These are phyloP conservation scores for Mortierella sp. DNA, from an alignment of 371 early-diverging fungal genomes.

Conservation along the genomic window DNA sequence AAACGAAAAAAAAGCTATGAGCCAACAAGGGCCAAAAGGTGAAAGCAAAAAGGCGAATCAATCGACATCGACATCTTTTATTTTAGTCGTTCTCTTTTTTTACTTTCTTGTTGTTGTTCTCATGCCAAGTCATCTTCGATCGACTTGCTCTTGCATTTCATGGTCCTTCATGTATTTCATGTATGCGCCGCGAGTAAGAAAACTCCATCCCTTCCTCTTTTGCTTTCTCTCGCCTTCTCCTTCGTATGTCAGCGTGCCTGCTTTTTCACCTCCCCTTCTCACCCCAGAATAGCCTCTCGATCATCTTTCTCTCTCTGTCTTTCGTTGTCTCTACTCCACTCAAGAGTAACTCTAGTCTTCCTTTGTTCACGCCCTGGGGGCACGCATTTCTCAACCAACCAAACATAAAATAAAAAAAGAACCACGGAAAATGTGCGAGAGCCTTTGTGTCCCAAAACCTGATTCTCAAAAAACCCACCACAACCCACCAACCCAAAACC, in stretches of 20 bases:
- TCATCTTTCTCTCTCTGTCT: background rate
- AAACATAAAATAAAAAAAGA: background rate
- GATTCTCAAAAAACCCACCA: background rate
- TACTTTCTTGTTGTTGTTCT: background rate
- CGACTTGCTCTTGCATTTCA: conserved; percentile 2
- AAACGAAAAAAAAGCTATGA: conserved; percentile 4
- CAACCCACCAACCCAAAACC: background rate
- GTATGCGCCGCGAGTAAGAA: background rate
- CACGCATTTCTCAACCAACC: background rate
- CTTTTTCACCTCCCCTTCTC: background rate
- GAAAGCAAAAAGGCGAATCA: conserved; percentile 3
- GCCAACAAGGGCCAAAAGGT: conserved; percentile 4
- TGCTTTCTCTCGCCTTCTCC: background rate
- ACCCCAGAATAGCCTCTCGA: background rate
- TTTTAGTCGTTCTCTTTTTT: background rate
- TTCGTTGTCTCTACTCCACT: background rate
- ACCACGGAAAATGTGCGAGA: background rate
- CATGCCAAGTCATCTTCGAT: conserved; percentile 1
- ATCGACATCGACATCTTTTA: background rate
- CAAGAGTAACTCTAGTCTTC: background rate
- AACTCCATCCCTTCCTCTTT: background rate
- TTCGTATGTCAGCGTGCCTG: background rate
- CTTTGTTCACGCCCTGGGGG: background rate
- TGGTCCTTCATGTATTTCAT: background rate
- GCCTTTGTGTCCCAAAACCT: conserved; percentile 7